A percentile compares a stretch with the other conserved stretches of the same genome.
Conservation (phyloP, 768 basidiomycete species). For the Xerocomus potaroensis region DNA sequence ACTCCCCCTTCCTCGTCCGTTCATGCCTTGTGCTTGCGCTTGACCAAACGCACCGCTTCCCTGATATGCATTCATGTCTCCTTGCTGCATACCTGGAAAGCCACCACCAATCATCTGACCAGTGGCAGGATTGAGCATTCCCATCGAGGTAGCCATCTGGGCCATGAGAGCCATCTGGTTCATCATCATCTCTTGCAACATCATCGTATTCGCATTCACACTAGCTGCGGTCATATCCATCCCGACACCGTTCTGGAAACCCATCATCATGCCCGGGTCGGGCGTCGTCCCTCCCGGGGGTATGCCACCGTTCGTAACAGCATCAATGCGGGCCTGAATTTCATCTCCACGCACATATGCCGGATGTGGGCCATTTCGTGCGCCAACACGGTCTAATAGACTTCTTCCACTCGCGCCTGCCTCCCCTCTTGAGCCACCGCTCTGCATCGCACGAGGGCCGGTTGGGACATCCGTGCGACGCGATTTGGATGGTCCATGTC, state of each 20-base stretch:
- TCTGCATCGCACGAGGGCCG: slow-evolving; percentile 79
- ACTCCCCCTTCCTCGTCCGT: slow-evolving; percentile 43
- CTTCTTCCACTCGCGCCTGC: slow-evolving; percentile 45
- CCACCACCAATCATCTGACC: slow-evolving; percentile 55
- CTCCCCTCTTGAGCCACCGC: slow-evolving; percentile 19
- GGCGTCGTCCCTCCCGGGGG: slow-evolving; percentile 31
- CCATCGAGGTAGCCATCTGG: slow-evolving; percentile 84
- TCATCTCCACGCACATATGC: slow-evolving; percentile 49
- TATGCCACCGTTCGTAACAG: slow-evolving; percentile 55
- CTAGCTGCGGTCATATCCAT: slow-evolving; percentile 44
- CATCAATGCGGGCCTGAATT: slow-evolving; percentile 76
- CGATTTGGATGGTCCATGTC: slow-evolving; percentile 61
- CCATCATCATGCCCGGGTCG: slow-evolving; percentile 43
- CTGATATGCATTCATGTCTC: slow-evolving; percentile 45
- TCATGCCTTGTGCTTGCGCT: slow-evolving; percentile 14
- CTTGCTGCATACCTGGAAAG: slow-evolving; percentile 57
- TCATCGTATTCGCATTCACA: slow-evolving; percentile 58
- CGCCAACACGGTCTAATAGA: slow-evolving; percentile 80
- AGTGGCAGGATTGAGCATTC: slow-evolving; percentile 59
- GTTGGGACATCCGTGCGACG: slow-evolving; percentile 76
- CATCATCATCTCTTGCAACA: slow-evolving; percentile 89
- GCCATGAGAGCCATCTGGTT: slow-evolving; percentile 92
- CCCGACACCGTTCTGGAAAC: slow-evolving; percentile 40
- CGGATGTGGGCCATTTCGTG: slow-evolving; percentile 36
- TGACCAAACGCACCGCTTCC: slow-evolving; percentile 24